These are phyloP conservation scores for Warburgia ugandensis DNA, from an alignment of 164 flowering plant genomes.

Conservation along the genomic window DNA sequence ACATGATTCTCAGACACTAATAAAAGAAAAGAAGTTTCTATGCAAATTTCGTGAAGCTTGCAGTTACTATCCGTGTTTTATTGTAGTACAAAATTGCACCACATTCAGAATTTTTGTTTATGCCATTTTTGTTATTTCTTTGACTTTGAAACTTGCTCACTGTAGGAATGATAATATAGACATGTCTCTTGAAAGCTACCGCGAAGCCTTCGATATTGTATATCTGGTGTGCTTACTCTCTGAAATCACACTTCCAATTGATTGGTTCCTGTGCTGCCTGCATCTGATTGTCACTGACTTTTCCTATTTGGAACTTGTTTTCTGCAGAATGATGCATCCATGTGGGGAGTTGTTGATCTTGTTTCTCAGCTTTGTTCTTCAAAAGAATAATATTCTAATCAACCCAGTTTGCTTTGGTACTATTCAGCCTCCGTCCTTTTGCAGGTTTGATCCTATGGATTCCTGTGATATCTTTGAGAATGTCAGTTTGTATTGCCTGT, in stretches of 20 bases:
- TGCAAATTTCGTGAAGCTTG: background rate
- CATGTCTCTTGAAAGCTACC: conserved; percentile 50
- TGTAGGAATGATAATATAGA: conserved; percentile 80
- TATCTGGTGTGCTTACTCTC: conserved; percentile 50
- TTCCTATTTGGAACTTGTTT: conserved; percentile 2
- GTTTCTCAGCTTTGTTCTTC: conserved; percentile 31
- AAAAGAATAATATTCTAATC: conserved; percentile 7
- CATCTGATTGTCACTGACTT: background rate
- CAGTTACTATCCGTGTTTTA: background rate
- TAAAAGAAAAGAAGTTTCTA: no score
- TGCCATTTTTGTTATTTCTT: background rate
- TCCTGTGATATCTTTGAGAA: no score
- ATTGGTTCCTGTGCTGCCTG: background rate
- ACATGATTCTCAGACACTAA: no score
- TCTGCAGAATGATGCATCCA: conserved; percentile 80
- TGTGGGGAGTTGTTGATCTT: conserved; percentile 71
- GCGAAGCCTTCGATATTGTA: conserved; percentile 67
- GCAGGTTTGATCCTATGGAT: no score
- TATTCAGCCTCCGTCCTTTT: no score
- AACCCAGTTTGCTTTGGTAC: no score
- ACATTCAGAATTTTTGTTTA: background rate
- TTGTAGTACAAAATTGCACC: background rate
- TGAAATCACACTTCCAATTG: background rate
- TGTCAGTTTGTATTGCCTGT: no score
- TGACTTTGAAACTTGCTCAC: conserved; percentile 8